These are phyloP conservation scores for Neurospora sp. DNA, from an alignment of 495 filamentous ascomycete species.

Conservation along the genomic window DNA sequence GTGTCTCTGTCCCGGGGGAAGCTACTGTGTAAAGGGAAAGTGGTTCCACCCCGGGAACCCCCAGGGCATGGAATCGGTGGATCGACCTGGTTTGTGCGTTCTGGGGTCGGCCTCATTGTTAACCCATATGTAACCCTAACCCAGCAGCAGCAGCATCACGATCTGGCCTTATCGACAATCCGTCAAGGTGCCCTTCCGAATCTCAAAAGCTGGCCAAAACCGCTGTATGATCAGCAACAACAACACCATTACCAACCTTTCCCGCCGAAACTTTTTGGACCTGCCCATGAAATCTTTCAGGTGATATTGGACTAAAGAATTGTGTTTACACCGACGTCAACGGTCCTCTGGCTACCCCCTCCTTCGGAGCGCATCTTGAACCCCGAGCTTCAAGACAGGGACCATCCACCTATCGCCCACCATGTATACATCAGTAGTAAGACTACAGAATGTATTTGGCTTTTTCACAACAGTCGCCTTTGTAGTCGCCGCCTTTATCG, in stretches of 20 bases:
- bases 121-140: constrained; percentile 14
- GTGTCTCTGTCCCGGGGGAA: background rate
- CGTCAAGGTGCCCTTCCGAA: background rate
- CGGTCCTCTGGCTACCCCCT: background rate
- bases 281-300: constrained; percentile 4
- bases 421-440: constrained; percentile 83
- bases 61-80: background rate
- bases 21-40: background rate
- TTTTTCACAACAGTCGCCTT: constrained; percentile 95
- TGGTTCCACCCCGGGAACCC: background rate
- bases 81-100: background rate
- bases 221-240: constrained; percentile 1
- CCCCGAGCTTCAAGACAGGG: background rate
- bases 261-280: background rate
- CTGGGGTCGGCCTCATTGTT: background rate
- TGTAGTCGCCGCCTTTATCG: constrained; percentile 65
- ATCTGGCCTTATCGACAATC: constrained; percentile 23
- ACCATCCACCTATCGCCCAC: constrained; percentile 18
- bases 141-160: constrained; percentile 19
- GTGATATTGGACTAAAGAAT: background rate
- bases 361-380: background rate
- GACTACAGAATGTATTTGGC: constrained; percentile 86
- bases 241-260: background rate
- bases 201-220: background rate
- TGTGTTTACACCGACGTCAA: background rate